Base-by-base conservation (phyloP, 352 stramenopile genomes). In the Globisporangium middletonii region DNA sequence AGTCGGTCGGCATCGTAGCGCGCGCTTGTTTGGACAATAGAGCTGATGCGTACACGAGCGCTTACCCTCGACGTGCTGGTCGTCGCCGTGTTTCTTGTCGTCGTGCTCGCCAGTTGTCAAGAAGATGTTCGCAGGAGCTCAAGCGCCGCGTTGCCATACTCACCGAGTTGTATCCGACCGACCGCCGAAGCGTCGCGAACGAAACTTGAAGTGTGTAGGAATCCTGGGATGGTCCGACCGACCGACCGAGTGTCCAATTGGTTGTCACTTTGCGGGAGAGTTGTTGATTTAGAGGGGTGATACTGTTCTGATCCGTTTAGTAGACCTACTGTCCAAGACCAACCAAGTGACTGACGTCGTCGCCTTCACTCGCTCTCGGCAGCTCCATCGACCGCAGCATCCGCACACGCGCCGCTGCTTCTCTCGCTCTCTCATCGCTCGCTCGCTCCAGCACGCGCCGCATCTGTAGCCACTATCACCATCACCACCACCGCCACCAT, bases 1-100 rank as follows among this genome's bases (percentile, higher is more conserved):
- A 94, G 30, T 88, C 75, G 41, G 55, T 67, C 45, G 71, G 60
- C 79, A 85, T 88, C 16, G 61, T 56, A 50, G 0, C 56, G 23
- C 19, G 12, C 27, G 45, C 37, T 44, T 12, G 26, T 33, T 28
- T 18, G 13, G 8, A 13, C 13, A 42, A 19, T 37, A 12, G 23
- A 5, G 19, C 19, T 33, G 19, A 5, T 18, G 11, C 7, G 0
- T 35, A 50, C 11, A 13, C 5, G n/a, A 30, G 19, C 5, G 45
- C 19, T 38, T 12, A 9, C 4, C 7, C 33, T 38, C 6, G 12
- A 45, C 5, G 41, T 19, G 41, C 13, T 45, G 38, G 16, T n/a
- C 4, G 12, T 15, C 38, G 35, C 35, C 13, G 35, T 15, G 8
- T 4, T 44, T 15, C 3, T 23, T 45, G 41, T 13, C 18, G 15